These are phyloP conservation scores for Nakazawaea ernobii DNA, from an alignment of 805 yeast genomes.

Conservation along the genomic window DNA sequence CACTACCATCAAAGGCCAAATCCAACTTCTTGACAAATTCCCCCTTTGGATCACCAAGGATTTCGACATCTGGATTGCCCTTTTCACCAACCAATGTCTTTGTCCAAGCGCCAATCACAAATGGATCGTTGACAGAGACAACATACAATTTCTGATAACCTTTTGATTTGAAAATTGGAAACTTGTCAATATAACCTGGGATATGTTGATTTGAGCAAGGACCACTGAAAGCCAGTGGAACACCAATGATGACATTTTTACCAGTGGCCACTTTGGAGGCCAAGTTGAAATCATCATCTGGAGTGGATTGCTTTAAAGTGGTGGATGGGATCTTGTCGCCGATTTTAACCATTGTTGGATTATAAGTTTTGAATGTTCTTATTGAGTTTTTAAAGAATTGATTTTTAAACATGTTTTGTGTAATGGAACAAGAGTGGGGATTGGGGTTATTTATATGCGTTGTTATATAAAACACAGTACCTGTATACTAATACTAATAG, in stretches of 20 bases:
- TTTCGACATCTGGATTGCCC: conserved; percentile 22
- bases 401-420: background rate
- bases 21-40: conserved; percentile 64
- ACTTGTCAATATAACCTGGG: conserved; percentile 61
- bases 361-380: conserved; percentile 8
- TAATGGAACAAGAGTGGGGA: background rate
- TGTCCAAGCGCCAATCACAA: conserved; percentile 81
- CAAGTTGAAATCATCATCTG: conserved; percentile 17
- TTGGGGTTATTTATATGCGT: background rate
- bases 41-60: conserved; percentile 78
- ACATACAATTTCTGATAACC: conserved; percentile 63
- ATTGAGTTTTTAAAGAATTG: background rate
- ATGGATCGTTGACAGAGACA: conserved; percentile 81
- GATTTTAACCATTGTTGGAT: conserved; percentile 8
- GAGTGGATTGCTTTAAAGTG: conserved; percentile 11
- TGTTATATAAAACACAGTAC: no score
- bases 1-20: conserved; percentile 67
- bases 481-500: no score
- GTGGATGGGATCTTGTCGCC: conserved; percentile 12
- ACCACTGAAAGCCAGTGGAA: conserved; percentile 78
- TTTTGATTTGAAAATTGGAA: conserved; percentile 49
- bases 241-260: conserved; percentile 40
- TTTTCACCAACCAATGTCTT: conserved; percentile 27
- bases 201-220: conserved; percentile 69
- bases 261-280: conserved; percentile 16